Conservation (phyloP, 2,329 filamentous ascomycete species). For the Emergomyces orientalis region DNA sequence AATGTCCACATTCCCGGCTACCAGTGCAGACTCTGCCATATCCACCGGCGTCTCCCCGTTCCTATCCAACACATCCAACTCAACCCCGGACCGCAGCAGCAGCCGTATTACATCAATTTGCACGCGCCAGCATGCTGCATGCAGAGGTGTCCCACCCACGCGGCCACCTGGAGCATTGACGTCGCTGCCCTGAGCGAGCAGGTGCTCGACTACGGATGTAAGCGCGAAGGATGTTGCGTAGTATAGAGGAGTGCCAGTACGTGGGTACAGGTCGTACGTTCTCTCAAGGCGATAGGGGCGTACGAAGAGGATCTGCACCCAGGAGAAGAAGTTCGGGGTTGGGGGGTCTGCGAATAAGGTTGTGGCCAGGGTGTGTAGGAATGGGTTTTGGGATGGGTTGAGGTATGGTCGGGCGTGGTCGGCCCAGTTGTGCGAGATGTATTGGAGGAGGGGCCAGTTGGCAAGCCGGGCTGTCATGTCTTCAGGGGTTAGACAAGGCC, state of each 20-base stretch:
- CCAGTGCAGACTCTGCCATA: background rate
- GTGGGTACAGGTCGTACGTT: constrained; percentile 1
- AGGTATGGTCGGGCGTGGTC: constrained; percentile 5
- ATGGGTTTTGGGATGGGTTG: background rate
- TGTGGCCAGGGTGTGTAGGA: background rate
- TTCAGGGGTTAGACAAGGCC: background rate
- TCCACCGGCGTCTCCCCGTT: background rate
- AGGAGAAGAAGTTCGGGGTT: background rate
- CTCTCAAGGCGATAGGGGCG: background rate
- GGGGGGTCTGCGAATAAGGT: constrained; percentile 3
- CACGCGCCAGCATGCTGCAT: constrained; percentile 6
- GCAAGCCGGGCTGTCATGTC: constrained; percentile 1
- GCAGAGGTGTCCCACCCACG: constrained; percentile 1
- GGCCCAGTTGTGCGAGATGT: constrained; percentile 8
- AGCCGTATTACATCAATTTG: background rate
- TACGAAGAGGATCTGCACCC: constrained; percentile 6
- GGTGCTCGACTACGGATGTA: background rate
- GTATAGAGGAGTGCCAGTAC: constrained; percentile 1
- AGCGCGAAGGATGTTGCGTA: constrained; percentile 8
- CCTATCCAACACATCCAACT: background rate
- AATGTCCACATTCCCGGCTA: background rate
- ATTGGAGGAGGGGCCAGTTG: background rate
- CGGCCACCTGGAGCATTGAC: constrained; percentile 1
- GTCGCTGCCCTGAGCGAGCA: background rate
- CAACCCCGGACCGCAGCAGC: background rate